A percentile compares a stretch with the other conserved stretches of the same genome.
phyloP scores from a whole-genome alignment of 371 early-diverging fungal species.

The Fennellomyces sp. region DNA sequence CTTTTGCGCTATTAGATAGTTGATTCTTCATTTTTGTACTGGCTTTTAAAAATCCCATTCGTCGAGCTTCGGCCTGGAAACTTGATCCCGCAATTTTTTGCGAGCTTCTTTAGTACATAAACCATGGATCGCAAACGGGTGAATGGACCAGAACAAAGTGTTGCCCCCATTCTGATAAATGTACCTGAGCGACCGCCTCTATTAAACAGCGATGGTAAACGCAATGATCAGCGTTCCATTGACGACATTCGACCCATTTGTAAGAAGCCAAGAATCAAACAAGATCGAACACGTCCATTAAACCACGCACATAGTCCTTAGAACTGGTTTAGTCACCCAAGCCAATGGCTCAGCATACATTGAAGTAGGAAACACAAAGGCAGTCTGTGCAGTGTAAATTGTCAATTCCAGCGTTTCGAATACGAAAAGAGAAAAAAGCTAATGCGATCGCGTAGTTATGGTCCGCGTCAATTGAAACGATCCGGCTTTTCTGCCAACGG shows the following conservation, averaged over 20 bases:
- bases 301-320: conserved; percentile 55
- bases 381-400: conserved; percentile 92
- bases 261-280: no score
- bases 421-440: neutral
- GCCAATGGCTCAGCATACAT: conserved; percentile 93
- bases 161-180: conserved; percentile 62
- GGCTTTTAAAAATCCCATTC: no score
- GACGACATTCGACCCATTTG: conserved; percentile 69
- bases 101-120: neutral
- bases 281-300: no score
- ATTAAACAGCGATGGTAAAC: conserved; percentile 36
- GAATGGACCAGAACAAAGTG: conserved; percentile 75
- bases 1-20: no score
- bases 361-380: conserved; percentile 84
- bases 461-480: conserved; percentile 69
- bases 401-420: no score
- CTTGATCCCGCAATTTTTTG: no score
- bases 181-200: conserved; percentile 16
- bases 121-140: conserved; percentile 77
- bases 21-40: no score
- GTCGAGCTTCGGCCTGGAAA: no score
- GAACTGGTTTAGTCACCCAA: conserved; percentile 81
- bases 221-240: conserved; percentile 55
- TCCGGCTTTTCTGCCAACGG: conserved; percentile 66
- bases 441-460: conserved; percentile 55